Evolutionary conservation across 208 protist species (phyloP).

Genomic region (Acanthamoeba royreba): DNA sequence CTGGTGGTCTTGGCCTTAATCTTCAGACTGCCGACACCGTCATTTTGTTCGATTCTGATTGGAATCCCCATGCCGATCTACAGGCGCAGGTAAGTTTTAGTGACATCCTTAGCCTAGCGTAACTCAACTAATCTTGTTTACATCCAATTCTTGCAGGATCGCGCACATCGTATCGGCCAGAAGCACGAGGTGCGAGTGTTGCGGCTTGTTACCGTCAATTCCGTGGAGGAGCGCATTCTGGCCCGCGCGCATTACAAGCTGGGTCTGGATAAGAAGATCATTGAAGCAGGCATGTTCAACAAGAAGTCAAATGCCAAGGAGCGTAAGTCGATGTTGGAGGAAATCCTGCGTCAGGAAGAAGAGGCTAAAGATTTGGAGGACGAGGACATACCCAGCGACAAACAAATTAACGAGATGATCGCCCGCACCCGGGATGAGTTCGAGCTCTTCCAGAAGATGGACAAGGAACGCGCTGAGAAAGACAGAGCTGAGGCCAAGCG

Average conservation of each 20-base stretch:
- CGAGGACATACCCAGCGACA: too few relatives aligned
- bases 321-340: slow-evolving; percentile 53
- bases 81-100: slow-evolving; percentile 79
- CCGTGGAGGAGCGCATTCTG: slow-evolving; percentile 94
- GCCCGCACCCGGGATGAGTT: too few relatives aligned
- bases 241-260: slow-evolving; percentile 72
- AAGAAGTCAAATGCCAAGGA: slow-evolving; percentile 62
- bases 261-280: slow-evolving; percentile 78
- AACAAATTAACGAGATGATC: too few relatives aligned
- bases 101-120: too few relatives aligned
- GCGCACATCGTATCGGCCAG: slow-evolving; percentile 97
- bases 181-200: slow-evolving; percentile 95
- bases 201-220: slow-evolving; percentile 91
- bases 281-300: slow-evolving; percentile 80
- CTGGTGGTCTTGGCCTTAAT: slow-evolving; percentile 97
- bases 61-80: slow-evolving; percentile 98
- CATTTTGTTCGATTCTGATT: slow-evolving; percentile 99
- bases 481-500: too few relatives aligned
- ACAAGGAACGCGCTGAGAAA: too few relatives aligned
- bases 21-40: slow-evolving; percentile 98
- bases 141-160: slow-evolving; percentile 87
- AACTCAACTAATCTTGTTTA: background rate
- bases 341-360: slow-evolving; percentile 40
- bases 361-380: slow-evolving; percentile 49
- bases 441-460: too few relatives aligned